These are phyloP conservation scores for Paramecium biaurelia DNA, from an alignment of 73 alveolate genomes.

Conservation along the genomic window DNA sequence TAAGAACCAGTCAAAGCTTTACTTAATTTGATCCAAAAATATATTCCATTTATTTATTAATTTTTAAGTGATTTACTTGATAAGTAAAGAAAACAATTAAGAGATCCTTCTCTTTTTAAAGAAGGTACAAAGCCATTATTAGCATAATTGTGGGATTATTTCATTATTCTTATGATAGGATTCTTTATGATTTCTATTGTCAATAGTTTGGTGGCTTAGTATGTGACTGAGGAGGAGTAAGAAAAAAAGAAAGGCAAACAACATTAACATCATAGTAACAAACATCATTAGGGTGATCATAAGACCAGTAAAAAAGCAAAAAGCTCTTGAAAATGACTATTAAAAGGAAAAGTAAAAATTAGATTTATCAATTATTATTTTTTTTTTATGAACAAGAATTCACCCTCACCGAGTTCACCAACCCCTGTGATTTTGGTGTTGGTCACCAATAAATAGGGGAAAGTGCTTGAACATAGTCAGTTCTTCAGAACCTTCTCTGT, in stretches of 20 bases:
- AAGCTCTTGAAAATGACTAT: neutral
- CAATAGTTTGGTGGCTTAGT: conserved; percentile 31
- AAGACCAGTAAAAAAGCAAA: neutral
- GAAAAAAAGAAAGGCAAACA: neutral
- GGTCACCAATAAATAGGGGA: conserved; percentile 43
- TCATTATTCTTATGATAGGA: conserved; percentile 61
- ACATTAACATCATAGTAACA: neutral
- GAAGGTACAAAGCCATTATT: conserved; percentile 66
- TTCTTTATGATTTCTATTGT: conserved; percentile 65
- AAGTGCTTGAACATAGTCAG: conserved; percentile 46
- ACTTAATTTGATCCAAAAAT: conserved; percentile 46
- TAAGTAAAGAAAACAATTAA: conserved; percentile 69
- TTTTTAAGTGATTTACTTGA: conserved; percentile 65
- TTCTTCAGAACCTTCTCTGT: conserved; percentile 44
- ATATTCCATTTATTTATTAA: conserved; percentile 63
- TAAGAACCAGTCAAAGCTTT: conserved; percentile 69
- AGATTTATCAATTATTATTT: neutral
- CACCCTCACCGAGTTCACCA: conserved; percentile 40
- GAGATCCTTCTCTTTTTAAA: conserved; percentile 61
- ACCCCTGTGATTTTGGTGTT: conserved; percentile 53
- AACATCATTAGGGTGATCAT: conserved; percentile 3
- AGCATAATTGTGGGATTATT: conserved; percentile 61
- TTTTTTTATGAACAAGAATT: neutral
- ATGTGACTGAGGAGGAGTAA: neutral
- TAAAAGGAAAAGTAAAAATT: neutral